phyloP scores from a whole-genome alignment of 305 asterid genomes.

The Caryopteris hybrid region DNA sequence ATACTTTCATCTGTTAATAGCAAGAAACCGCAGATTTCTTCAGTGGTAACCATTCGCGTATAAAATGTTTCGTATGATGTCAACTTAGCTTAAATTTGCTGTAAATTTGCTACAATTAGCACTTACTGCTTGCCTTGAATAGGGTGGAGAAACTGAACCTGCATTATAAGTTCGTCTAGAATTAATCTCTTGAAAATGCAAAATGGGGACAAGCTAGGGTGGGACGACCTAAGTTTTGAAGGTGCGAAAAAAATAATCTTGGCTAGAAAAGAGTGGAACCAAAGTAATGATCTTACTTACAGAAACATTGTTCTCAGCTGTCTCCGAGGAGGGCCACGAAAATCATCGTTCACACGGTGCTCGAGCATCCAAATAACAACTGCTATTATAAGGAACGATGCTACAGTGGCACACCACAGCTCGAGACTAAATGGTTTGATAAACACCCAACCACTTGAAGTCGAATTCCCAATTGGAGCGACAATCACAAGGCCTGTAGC shows the following conservation, averaged over 20 bases:
- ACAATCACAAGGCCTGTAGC: constrained; percentile 55
- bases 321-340: constrained; percentile 63
- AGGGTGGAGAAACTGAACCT: constrained; percentile 73
- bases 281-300: too few species aligned
- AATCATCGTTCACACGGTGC: constrained; percentile 62
- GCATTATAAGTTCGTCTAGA: constrained; percentile 16
- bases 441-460: constrained; percentile 55
- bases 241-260: too few species aligned
- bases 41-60: neutral
- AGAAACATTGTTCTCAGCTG: constrained; percentile 49
- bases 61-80: neutral
- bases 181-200: too few species aligned
- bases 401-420: constrained; percentile 48
- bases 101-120: too few species aligned
- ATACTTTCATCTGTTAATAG: constrained; percentile 47
- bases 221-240: too few species aligned
- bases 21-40: neutral
- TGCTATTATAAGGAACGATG: constrained; percentile 48
- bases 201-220: too few species aligned
- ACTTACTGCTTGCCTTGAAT: constrained; percentile 59
- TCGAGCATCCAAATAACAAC: constrained; percentile 64
- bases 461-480: constrained; percentile 31
- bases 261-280: too few species aligned
- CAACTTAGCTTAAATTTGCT: too few species aligned
- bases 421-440: constrained; percentile 52